Conservation (phyloP, 2,329 filamentous ascomycete species). For the Calonectria honghensis region DNA sequence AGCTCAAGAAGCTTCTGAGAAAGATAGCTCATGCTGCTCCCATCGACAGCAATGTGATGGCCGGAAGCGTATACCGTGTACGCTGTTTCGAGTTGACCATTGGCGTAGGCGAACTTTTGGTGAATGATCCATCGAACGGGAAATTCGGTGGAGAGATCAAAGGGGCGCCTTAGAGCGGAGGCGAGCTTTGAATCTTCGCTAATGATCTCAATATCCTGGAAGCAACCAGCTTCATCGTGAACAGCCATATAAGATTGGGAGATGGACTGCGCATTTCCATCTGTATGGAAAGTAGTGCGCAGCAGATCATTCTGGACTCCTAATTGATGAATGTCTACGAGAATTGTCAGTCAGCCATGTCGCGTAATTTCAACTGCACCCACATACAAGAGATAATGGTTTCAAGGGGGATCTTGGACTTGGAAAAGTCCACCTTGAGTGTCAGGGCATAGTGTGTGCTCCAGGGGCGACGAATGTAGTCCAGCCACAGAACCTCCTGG, state of each 20-base stretch:
- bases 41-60: neutral
- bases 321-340: neutral
- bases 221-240: neutral
- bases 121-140: constrained; percentile 2
- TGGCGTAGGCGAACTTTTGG: neutral
- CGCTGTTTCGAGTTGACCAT: neutral
- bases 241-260: neutral
- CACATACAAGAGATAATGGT: neutral
- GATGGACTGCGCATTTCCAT: neutral
- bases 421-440: neutral
- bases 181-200: neutral
- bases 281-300: neutral
- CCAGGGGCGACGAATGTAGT: constrained; percentile 7
- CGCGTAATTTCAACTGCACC: rapidly evolving
- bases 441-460: constrained; percentile 3
- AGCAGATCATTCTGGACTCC: neutral
- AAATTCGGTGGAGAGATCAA: neutral
- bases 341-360: neutral
- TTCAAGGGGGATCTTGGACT: neutral
- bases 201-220: neutral
- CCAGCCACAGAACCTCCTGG: constrained; percentile 6
- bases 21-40: constrained; percentile 1
- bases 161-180: neutral
- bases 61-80: neutral
- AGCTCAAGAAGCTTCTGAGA: neutral